Conservation (phyloP, 2,329 filamentous ascomycete genomes). For the Pezizomycotina sp. region DNA sequence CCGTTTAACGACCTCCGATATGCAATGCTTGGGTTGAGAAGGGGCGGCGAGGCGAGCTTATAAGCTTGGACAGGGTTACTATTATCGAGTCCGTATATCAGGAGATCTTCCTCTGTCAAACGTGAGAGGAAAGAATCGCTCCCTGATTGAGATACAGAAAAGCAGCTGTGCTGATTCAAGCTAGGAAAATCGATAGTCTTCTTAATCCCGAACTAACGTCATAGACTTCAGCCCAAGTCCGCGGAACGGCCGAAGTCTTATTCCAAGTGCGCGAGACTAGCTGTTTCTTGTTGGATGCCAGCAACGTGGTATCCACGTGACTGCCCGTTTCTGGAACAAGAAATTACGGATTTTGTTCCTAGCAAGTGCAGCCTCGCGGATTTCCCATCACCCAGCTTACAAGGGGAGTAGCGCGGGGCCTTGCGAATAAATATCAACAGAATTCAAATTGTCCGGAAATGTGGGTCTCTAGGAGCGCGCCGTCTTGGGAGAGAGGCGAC, state of each 20-base stretch:
- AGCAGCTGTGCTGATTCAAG: conserved; percentile 52
- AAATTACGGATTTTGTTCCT: too few relatives aligned
- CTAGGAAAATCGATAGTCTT: conserved; percentile 46
- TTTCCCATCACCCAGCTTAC: too few relatives aligned
- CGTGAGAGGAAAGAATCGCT: conserved; percentile 69
- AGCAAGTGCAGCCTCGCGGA: too few relatives aligned
- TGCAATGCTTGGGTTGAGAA: conserved; percentile 45
- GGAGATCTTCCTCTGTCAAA: conserved; percentile 58
- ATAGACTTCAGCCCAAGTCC: conserved; percentile 60
- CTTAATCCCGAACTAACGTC: conserved; percentile 54
- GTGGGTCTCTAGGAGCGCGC: too few relatives aligned
- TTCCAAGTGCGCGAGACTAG: too few relatives aligned
- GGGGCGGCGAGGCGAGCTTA: conserved; percentile 26
- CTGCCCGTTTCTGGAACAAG: too few relatives aligned
- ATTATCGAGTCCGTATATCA: conserved; percentile 25
- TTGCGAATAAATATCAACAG: too few relatives aligned
- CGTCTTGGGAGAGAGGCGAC: too few relatives aligned
- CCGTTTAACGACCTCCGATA: conserved; percentile 69
- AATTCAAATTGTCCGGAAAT: too few relatives aligned
- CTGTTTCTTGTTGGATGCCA: conserved; percentile 2
- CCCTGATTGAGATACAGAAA: conserved; percentile 60
- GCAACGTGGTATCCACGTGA: conserved; percentile 12
- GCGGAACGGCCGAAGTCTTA: conserved; percentile 7
- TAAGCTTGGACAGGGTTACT: conserved; percentile 7
- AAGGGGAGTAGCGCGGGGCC: too few relatives aligned